Evolutionary conservation across 2,329 filamentous ascomycete genomes (phyloP), one percentile per base, ranked within the genome.

Genomic region (Cordyceps fumosorosea): DNA sequence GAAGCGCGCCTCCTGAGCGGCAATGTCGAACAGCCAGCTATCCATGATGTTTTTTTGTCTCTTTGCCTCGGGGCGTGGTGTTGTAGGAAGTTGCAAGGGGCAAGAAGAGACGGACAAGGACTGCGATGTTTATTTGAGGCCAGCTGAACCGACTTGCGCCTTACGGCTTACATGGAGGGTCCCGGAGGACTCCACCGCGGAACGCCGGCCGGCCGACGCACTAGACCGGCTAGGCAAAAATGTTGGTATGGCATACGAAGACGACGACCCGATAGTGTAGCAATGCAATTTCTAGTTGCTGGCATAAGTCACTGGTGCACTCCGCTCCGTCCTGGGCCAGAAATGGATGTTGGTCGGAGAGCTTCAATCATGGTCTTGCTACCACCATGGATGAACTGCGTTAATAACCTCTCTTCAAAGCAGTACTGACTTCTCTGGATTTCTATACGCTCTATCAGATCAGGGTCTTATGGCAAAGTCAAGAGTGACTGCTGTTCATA

Each of bases 1-100:
- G 5, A 74, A 62, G 47, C 69, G 70, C 32, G 20, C 16, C 5
- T 45, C 52, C n/a, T 61, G 59, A 40, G 59, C 24, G 29, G 59
- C 1, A 18, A 61, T 61, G 44, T 61, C 52, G 5, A 61, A 37
- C 7, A 61, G 42, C 12, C 22, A 40, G 44, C 37, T 50, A 29
- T 61, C 44, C 59, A 61, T 61, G 40, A 6, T 51, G 5, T 29
- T 48, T 12, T 26, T 3, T 48, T 26, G n/a, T 5, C 3, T 10
- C 40, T 42, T 7, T 7, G 8, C 18, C 18, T 42, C 11, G 34
- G 34, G 34, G 56, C 29, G n/a, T 18, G n/a, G 20, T 18, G 11
- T 51, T n/a, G 3, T 12, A n/a, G 11, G 7, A 3, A 45, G 22
- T 32, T 32, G 26, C 20, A n/a, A n/a, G n/a, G 45, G 26, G 10